Evolutionary conservation across 164 flowering plant genomes (phyloP), one percentile per base, ranked within the genome.

Genomic region (Cinnamomum chago): DNA sequence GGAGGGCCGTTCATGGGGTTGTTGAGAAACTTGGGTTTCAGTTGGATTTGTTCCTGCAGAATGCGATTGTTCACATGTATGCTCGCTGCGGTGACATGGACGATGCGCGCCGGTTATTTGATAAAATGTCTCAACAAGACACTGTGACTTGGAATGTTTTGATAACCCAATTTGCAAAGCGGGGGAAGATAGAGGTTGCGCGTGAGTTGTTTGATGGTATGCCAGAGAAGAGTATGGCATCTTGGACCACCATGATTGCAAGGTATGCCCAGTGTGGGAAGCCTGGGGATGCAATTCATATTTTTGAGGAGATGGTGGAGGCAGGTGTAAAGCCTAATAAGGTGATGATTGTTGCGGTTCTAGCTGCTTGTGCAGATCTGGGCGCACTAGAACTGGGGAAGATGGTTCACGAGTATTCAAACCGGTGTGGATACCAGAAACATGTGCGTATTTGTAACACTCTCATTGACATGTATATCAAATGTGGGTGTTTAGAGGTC

Each of bases 391-490:
- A 85, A 76, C 84, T 87, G 35, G 97, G 94, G 7, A 86, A 65
- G 81, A 79, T 83, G 75, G 80, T 92, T 76, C 92, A 92, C 69
- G 80, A 85, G 58, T 89, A 83, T 76, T 82, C 85, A 0, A 77
- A 83, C 33, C 35, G 25, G 76, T 82, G 81, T 68, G 88, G 89
- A 18, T 89, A 85, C 78, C 50, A 65, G 72, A 77, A 62, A 52
- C 88, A 90, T 73, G 79, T 82, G 22, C 85, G 80, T 22, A 66
- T 90, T 62, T 88, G 85, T 4, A 89, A 87, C 74, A 86, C 92
- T 66, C 66, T 92, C 82, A 89, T 90, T 75, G 92, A 89, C 77
- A 92, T 92, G 94, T 92, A 92, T 74, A 84, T 84, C 2, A 92
- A 92, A 80, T 89, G 94, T 65, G 91, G 90, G 17, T 86, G 88